Base-by-base conservation (phyloP, 495 filamentous ascomycete genomes). In the Xylaria palmicola region DNA sequence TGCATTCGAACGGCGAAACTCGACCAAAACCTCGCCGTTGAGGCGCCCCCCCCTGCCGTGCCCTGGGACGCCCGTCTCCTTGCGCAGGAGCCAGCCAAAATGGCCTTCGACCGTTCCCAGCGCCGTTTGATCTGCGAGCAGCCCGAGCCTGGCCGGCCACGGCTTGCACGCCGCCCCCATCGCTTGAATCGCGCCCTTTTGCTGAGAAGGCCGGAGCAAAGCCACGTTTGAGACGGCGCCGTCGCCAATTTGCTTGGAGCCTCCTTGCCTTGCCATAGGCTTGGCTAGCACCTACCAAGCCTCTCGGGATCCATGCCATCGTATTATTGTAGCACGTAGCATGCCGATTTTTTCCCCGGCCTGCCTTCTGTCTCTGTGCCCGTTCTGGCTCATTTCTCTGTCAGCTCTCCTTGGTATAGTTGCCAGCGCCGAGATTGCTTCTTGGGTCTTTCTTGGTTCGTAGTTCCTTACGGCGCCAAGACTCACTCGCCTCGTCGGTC, bases 161-260 rank as follows among this genome's bases (percentile, higher is more conserved):
- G 29, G 30, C 50, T 53, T 26, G 50, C n/a, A 29, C 10, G 12
- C 37, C 32, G 10, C 29, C n/a, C 13, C 13, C 32, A 13, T 36
- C 32, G 32, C 32, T 36, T 36, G n/a, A 34, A 34, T 20, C 24
- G 48, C 17, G 29, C 15, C 29, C 17, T n/a, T n/a, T n/a, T n/a
- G 3, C n/a, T 34, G 29, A 17, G 50, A 15, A 52, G 37, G 4
- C 19, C 50, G 37, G 17, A 20, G 19, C 50, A 36, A n/a, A 8
- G 50, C 50, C 20, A 20, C 50, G 30, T 39, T 53, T 3, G 50
- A 36, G 50, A 39, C 15, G 48, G 30, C 30, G n/a, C 22, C 6
- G n/a, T 17, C 24, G 48, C 48, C 48, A 51, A 51, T 51, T 51
- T 26, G 48, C 48, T 51, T 51, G 48, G 48, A 36, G 4, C n/a